Conservation (phyloP, 2,329 filamentous ascomycete genomes). For the Knufia petricola region DNA sequence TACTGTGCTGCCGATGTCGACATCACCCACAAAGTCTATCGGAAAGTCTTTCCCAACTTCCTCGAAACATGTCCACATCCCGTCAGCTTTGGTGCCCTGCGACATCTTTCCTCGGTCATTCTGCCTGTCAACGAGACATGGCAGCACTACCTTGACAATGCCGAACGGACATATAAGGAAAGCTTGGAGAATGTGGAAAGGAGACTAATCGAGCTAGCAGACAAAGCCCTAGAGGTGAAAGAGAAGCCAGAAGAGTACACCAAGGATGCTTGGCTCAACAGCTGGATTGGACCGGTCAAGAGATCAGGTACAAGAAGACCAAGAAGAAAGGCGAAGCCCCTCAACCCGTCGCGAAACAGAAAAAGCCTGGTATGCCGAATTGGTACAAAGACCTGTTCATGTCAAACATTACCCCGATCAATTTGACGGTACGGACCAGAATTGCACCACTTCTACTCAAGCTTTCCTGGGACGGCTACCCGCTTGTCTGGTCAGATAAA, state of each 20-base stretch:
- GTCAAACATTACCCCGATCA: conserved; percentile 54
- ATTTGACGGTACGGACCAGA: conserved; percentile 73
- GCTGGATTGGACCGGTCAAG: conserved; percentile 91
- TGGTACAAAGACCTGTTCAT: conserved; percentile 96
- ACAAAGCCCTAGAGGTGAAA: conserved; percentile 69
- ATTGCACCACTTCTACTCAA: conserved; percentile 77
- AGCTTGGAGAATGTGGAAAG: conserved; percentile 69
- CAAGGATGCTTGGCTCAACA: conserved; percentile 87
- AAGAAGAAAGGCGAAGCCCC: conserved; percentile 79
- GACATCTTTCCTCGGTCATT: conserved; percentile 89
- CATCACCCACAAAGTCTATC: conserved; percentile 88
- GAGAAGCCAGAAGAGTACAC: conserved; percentile 58
- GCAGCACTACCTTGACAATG: conserved; percentile 72
- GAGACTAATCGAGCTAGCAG: conserved; percentile 61
- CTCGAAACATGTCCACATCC: conserved; percentile 86
- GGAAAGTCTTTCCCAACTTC: conserved; percentile 85
- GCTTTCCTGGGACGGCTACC: conserved; percentile 79
- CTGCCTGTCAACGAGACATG: conserved; percentile 81
- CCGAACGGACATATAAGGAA: conserved; percentile 73
- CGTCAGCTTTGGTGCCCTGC: conserved; percentile 87
- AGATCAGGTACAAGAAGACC: conserved; percentile 80
- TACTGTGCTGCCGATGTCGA: conserved; percentile 94
- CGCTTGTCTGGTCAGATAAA: conserved; percentile 84
- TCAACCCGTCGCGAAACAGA: conserved; percentile 70
- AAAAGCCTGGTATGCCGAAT: conserved; percentile 84